phyloP scores from a whole-genome alignment of 2,329 filamentous ascomycete genomes.

The Beauveria sp. region DNA sequence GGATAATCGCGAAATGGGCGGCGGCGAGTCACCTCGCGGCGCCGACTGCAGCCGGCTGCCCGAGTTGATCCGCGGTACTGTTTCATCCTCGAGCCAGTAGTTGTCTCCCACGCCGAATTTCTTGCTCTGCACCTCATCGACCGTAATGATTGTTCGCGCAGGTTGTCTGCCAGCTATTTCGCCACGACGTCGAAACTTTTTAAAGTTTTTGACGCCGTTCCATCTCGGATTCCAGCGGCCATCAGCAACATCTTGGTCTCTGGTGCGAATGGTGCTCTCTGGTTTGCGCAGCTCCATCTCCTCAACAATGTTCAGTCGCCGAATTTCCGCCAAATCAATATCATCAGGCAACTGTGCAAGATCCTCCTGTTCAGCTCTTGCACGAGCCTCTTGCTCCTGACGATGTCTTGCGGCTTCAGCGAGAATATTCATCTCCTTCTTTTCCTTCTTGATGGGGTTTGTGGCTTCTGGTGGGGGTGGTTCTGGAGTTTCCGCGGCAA shows the following conservation, averaged over 20 bases:
- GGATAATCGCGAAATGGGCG: background rate
- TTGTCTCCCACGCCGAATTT: slow-evolving; percentile 67
- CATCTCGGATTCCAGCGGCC: slow-evolving; percentile 77
- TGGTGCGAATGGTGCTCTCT: slow-evolving; percentile 21
- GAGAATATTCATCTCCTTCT: slow-evolving; percentile 60
- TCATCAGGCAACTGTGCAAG: slow-evolving; percentile 47
- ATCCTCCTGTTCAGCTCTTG: slow-evolving; percentile 45
- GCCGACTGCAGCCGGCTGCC: background rate
- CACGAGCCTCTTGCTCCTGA: slow-evolving; percentile 59
- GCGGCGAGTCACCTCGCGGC: slow-evolving; percentile 1
- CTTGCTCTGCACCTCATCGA: slow-evolving; percentile 65
- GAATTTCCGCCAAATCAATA: slow-evolving; percentile 66
- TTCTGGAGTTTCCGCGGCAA: slow-evolving; percentile 23
- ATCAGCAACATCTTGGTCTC: slow-evolving; percentile 43
- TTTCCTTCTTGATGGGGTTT: slow-evolving; percentile 38
- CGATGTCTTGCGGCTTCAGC: slow-evolving; percentile 54
- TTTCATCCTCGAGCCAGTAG: slow-evolving; percentile 61
- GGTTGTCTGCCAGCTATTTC: slow-evolving; percentile 35
- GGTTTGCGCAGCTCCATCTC: slow-evolving; percentile 56
- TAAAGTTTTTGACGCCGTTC: slow-evolving; percentile 96
- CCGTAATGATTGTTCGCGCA: slow-evolving; percentile 54
- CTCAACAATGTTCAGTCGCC: slow-evolving; percentile 67
- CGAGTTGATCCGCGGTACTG: slow-evolving; percentile 14
- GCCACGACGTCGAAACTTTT: slow-evolving; percentile 65
- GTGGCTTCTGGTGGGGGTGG: slow-evolving; percentile 12